A percentile compares a stretch with the other conserved stretches of the same genome.
These are phyloP conservation scores for Mrakia frigida DNA, from an alignment of 768 basidiomycete genomes.

Conservation along the genomic window DNA sequence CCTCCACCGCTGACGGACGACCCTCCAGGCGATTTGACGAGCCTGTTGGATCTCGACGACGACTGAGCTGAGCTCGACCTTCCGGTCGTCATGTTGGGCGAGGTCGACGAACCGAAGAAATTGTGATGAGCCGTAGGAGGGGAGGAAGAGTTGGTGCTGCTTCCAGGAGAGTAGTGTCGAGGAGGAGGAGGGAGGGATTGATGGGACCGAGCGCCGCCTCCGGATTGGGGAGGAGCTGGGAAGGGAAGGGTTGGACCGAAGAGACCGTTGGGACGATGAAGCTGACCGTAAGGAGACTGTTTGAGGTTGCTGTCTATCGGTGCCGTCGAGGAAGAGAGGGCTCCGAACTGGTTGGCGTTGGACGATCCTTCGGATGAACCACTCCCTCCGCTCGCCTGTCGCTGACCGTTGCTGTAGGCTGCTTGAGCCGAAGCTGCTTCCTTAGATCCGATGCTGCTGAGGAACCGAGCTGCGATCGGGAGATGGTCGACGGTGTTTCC, in stretches of 20 bases:
- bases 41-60: not conserved
- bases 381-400: constrained; percentile 8
- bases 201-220: constrained; percentile 33
- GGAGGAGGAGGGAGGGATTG: constrained; percentile 42
- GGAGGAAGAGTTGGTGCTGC: not conserved
- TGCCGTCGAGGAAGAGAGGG: not conserved
- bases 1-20: not conserved
- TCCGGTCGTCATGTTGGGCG: not conserved
- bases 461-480: constrained; percentile 22
- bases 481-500: constrained; percentile 7
- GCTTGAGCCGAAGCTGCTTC: constrained; percentile 4
- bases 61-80: not conserved
- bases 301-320: not conserved
- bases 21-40: constrained; percentile 9
- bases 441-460: constrained; percentile 1
- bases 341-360: not conserved
- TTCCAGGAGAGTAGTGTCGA: constrained; percentile 6
- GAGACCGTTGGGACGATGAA: constrained; percentile 31
- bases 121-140: not conserved
- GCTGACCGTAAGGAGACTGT: constrained; percentile 34
- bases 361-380: constrained; percentile 8
- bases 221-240: not conserved
- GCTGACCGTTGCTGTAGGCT: not conserved
- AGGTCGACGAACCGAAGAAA: not conserved
- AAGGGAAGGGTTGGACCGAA: constrained; percentile 8